phyloP scores from a whole-genome alignment of 441 rosid species.

The Populus hybrid region DNA sequence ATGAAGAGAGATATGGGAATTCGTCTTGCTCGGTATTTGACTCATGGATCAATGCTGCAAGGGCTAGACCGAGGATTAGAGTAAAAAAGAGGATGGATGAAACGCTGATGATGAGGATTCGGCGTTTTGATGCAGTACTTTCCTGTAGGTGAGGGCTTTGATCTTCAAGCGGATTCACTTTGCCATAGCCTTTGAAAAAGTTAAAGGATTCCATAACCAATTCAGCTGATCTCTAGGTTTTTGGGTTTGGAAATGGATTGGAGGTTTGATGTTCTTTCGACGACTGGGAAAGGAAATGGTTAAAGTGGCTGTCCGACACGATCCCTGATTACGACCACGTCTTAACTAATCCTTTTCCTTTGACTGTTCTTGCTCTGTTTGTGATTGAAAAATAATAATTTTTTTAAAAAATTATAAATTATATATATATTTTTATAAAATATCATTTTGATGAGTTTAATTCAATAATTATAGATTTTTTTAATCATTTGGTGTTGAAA shows the following conservation, averaged over 20 bases:
- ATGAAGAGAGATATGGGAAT: constrained; percentile 24
- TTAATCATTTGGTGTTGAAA: no score
- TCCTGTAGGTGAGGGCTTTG: constrained; percentile 24
- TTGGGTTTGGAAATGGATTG: background rate
- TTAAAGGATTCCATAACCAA: constrained; percentile 52
- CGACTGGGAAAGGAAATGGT: no score
- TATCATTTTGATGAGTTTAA: no score
- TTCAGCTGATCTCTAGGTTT: background rate
- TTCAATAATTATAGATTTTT: no score
- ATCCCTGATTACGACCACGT: no score
- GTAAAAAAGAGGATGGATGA: constrained; percentile 36
- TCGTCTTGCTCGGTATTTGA: constrained; percentile 27
- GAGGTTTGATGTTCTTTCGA: background rate
- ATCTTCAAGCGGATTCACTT: constrained; percentile 41
- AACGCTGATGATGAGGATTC: constrained; percentile 30
- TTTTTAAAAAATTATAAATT: no score
- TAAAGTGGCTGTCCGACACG: no score
- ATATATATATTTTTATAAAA: no score
- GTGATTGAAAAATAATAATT: no score
- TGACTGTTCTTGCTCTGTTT: no score
- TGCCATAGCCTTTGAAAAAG: constrained; percentile 60
- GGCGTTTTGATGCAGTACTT: constrained; percentile 19
- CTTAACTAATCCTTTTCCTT: no score
- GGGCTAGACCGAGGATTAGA: constrained; percentile 26
- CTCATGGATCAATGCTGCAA: constrained; percentile 31